Percentiles rank a stretch among this genome's conserved stretches.
phyloP scores from a whole-genome alignment of 371 early-diverging fungal species.

The Entomophthora muscae region DNA sequence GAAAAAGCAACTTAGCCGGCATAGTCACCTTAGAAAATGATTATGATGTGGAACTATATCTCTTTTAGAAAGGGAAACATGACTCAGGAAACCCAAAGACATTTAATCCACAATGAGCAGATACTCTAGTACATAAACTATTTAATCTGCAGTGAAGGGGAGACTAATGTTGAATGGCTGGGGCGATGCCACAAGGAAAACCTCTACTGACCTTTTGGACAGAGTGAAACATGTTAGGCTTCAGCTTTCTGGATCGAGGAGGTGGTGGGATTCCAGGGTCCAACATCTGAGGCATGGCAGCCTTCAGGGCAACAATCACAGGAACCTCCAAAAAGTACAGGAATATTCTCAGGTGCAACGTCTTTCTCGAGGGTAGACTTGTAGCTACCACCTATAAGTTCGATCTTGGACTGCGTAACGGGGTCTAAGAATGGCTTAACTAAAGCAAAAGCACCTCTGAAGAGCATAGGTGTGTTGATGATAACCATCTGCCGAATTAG shows the following conservation, averaged over 20 bases:
- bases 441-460: slow-evolving; percentile 44
- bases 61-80: neutral
- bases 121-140: neutral
- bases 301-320: slow-evolving; percentile 32
- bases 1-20: neutral
- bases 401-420: slow-evolving; percentile 50
- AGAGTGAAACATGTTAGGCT: neutral
- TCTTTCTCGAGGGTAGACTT: slow-evolving; percentile 26
- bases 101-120: neutral
- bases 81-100: neutral
- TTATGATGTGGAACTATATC: neutral
- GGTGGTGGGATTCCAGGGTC: slow-evolving; percentile 20
- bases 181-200: neutral
- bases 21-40: neutral
- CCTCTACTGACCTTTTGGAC: neutral
- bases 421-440: slow-evolving; percentile 49
- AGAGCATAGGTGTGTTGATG: slow-evolving; percentile 55
- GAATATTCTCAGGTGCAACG: slow-evolving; percentile 35
- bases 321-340: slow-evolving; percentile 31
- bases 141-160: neutral
- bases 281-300: slow-evolving; percentile 24
- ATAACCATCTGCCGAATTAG: slow-evolving; percentile 28
- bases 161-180: neutral
- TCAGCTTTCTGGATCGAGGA: neutral
- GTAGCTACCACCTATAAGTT: slow-evolving; percentile 31